These are phyloP conservation scores for Bimuria novae-zelandiae DNA, from an alignment of 2,329 filamentous ascomycete genomes.

Conservation along the genomic window DNA sequence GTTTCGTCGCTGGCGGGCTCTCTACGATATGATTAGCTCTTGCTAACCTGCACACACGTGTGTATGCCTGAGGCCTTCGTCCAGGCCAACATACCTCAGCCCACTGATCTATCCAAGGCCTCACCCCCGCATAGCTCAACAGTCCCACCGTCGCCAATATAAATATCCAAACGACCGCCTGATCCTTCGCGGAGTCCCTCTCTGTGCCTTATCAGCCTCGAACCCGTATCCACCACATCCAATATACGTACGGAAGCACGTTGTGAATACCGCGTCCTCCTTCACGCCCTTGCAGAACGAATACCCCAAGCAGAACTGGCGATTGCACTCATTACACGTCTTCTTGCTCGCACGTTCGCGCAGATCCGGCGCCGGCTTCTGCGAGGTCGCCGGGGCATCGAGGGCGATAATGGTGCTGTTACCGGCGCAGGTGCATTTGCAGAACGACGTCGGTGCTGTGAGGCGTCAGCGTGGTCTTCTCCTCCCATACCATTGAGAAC, in stretches of 20 bases:
- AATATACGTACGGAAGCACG: constrained; percentile 63
- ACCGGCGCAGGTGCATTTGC: constrained; percentile 72
- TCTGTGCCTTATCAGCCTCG: constrained; percentile 47
- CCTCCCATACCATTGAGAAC: not conserved
- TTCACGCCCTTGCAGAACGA: constrained; percentile 64
- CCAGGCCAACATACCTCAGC: constrained; percentile 56
- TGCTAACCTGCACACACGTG: not conserved
- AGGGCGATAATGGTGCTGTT: constrained; percentile 72
- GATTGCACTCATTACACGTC: constrained; percentile 69
- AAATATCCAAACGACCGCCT: constrained; percentile 68
- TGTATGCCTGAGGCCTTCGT: too few species aligned
- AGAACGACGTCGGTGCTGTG: constrained; percentile 64
- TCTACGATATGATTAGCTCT: constrained; percentile 36
- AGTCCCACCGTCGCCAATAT: constrained; percentile 66
- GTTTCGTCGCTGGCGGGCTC: constrained; percentile 53
- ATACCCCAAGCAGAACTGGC: constrained; percentile 68
- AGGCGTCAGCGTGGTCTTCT: constrained; percentile 10
- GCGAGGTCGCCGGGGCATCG: constrained; percentile 52
- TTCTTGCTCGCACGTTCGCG: constrained; percentile 44
- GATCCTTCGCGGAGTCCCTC: constrained; percentile 69
- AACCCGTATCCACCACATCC: too few species aligned
- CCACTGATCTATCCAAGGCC: constrained; percentile 64
- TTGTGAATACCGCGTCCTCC: constrained; percentile 67
- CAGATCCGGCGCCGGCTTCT: constrained; percentile 30
- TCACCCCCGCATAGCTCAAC: constrained; percentile 63